Conservation (phyloP, 2,329 filamentous ascomycete genomes). For the Colletotrichum coccodes region DNA sequence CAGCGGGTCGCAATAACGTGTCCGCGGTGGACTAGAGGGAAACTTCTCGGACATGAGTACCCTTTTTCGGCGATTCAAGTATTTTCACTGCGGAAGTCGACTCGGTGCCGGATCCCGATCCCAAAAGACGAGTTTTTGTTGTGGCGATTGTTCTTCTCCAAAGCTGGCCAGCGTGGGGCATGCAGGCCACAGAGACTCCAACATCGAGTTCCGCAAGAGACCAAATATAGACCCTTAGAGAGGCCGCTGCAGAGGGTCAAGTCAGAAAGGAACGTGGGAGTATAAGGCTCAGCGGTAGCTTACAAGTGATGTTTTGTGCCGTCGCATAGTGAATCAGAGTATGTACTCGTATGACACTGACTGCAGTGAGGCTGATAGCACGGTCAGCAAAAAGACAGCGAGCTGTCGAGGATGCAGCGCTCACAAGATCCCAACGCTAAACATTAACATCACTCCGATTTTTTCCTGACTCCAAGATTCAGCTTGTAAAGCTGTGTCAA, state of each 20-base stretch:
- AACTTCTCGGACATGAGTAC: too few relatives aligned
- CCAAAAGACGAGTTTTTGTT: too few relatives aligned
- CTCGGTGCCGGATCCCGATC: too few relatives aligned
- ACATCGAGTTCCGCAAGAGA: background rate
- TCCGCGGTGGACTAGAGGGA: too few relatives aligned
- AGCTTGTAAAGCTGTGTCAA: conserved; percentile 44
- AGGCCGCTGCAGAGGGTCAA: background rate
- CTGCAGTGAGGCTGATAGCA: background rate
- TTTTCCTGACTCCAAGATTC: conserved; percentile 43
- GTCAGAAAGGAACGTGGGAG: background rate
- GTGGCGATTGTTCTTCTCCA: background rate
- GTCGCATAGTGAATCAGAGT: background rate
- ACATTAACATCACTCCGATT: conserved; percentile 41
- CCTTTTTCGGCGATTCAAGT: too few relatives aligned
- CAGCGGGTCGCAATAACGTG: too few relatives aligned
- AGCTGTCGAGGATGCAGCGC: rapidly evolving
- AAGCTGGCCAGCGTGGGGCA: conserved; percentile 5
- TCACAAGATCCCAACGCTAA: conserved; percentile 38
- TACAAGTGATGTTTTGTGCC: background rate
- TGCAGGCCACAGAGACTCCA: background rate
- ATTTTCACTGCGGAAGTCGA: too few relatives aligned
- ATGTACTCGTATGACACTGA: background rate
- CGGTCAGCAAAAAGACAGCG: background rate
- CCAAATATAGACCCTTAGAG: conserved; percentile 2
- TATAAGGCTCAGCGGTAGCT: background rate